Evolutionary conservation across 2,329 filamentous ascomycete species (phyloP).

Genomic region (Cryphonectria carpinicola): DNA sequence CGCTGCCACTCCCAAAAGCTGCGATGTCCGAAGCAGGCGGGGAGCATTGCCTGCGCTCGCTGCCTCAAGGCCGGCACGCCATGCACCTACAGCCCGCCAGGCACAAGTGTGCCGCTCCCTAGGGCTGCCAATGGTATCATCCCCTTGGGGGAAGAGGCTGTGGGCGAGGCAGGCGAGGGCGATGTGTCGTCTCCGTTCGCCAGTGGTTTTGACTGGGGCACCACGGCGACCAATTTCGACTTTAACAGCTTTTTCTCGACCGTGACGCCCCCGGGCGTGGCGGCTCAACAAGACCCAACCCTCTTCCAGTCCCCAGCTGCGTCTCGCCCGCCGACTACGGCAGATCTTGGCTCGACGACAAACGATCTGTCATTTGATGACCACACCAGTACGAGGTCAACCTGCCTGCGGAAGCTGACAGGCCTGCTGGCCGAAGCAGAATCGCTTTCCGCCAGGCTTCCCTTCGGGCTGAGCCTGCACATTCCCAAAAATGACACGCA

Average conservation of each 20-base stretch:
- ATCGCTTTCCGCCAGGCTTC: slow-evolving; percentile 33
- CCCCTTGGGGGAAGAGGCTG: background rate
- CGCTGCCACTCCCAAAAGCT: slow-evolving; percentile 49
- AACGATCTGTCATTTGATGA: slow-evolving; percentile 22
- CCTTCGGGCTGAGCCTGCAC: slow-evolving; percentile 32
- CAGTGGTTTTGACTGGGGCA: slow-evolving; percentile 14
- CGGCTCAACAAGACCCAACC: background rate
- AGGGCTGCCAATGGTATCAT: slow-evolving; percentile 30
- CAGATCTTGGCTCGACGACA: background rate
- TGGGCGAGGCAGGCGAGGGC: background rate
- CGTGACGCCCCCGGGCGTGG: background rate
- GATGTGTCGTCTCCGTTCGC: background rate
- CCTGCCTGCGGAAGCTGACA: slow-evolving; percentile 32
- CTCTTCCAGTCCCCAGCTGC: background rate
- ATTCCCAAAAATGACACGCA: slow-evolving; percentile 34
- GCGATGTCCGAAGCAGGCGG: slow-evolving; percentile 46
- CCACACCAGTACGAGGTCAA: slow-evolving; percentile 1
- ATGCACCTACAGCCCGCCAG: slow-evolving; percentile 48
- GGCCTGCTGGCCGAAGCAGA: slow-evolving; percentile 34
- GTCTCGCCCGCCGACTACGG: background rate
- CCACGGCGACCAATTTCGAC: slow-evolving; percentile 10
- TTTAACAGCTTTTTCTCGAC: slow-evolving; percentile 12
- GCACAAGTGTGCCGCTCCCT: slow-evolving; percentile 30
- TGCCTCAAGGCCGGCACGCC: slow-evolving; percentile 46
- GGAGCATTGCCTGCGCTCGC: slow-evolving; percentile 43